Conservation (phyloP, 768 basidiomycete genomes). For the Rhizopogon vesiculosus region DNA sequence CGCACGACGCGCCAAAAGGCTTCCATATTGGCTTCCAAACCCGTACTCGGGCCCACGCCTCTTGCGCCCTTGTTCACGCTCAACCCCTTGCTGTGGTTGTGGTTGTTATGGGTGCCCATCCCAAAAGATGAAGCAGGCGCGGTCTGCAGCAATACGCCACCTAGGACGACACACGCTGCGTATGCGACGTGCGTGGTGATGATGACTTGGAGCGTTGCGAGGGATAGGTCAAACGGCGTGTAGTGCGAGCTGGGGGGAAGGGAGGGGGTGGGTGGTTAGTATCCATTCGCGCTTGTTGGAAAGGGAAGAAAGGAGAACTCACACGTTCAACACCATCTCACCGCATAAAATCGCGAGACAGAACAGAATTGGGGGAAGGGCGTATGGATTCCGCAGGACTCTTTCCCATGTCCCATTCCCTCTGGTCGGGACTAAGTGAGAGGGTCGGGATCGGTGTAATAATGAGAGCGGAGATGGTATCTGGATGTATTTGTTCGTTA, state of each 20-base stretch:
- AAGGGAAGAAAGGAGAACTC: constrained; percentile 17
- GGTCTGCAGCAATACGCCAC: constrained; percentile 85
- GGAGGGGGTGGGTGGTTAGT: no score
- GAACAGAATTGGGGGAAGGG: constrained; percentile 57
- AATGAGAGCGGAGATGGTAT: constrained; percentile 51
- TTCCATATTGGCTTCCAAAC: constrained; percentile 66
- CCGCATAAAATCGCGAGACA: constrained; percentile 50
- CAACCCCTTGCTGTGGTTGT: neutral
- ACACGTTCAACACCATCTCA: constrained; percentile 53
- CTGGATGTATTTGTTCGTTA: constrained; percentile 47
- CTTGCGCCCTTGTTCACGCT: constrained; percentile 1
- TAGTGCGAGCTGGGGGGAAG: constrained; percentile 45
- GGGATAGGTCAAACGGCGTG: constrained; percentile 72
- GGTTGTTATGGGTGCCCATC: neutral
- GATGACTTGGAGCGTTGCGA: constrained; percentile 72
- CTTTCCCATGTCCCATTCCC: constrained; percentile 7
- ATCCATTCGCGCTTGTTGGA: no score
- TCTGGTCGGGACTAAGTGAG: neutral
- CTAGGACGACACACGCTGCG: constrained; percentile 77
- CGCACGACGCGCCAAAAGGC: constrained; percentile 75
- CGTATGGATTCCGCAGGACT: constrained; percentile 72
- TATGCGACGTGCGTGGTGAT: constrained; percentile 84
- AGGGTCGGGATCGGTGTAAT: constrained; percentile 23
- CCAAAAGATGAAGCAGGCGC: constrained; percentile 45
- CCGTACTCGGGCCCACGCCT: constrained; percentile 7